Conservation (phyloP, 1,284 basidiomycete genomes). For the Sphaerobolus stellatus region DNA sequence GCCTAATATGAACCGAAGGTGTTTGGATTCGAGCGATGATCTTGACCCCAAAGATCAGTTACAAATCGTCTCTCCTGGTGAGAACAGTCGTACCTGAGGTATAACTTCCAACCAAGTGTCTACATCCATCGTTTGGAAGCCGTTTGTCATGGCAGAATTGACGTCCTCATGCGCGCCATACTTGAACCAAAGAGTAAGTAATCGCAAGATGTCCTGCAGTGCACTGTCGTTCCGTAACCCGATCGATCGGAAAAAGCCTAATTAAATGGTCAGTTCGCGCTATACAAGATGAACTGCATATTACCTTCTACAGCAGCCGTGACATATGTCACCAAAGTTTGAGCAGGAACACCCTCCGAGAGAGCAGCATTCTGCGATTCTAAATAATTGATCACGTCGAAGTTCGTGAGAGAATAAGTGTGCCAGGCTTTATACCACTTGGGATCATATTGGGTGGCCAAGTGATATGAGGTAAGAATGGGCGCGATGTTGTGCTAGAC, state of each 20-base stretch:
- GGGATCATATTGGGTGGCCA: constrained; percentile 90
- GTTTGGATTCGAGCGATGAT: constrained; percentile 99
- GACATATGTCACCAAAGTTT: constrained; percentile 80
- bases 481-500: constrained; percentile 74
- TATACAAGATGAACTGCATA: not conserved
- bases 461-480: constrained; percentile 82
- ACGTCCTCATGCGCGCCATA: constrained; percentile 93
- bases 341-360: constrained; percentile 65
- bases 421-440: constrained; percentile 99
- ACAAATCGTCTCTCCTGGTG: not conserved
- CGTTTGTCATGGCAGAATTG: constrained; percentile 84
- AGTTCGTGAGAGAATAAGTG: constrained; percentile 96
- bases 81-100: constrained; percentile 68
- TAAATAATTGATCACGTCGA: constrained; percentile 87
- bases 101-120: constrained; percentile 99
- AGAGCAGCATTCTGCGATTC: constrained; percentile 67
- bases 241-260: constrained; percentile 96
- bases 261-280: constrained; percentile 1
- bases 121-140: constrained; percentile 89
- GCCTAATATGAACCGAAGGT: constrained; percentile 82
- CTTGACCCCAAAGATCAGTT: constrained; percentile 49
- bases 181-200: constrained; percentile 98
- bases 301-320: constrained; percentile 92
- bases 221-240: constrained; percentile 88
- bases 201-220: constrained; percentile 90